A percentile compares a stretch with the other conserved stretches of the same genome.
phyloP scores from a whole-genome alignment of 2,329 filamentous ascomycete genomes.

The Colletotrichum sp. region DNA sequence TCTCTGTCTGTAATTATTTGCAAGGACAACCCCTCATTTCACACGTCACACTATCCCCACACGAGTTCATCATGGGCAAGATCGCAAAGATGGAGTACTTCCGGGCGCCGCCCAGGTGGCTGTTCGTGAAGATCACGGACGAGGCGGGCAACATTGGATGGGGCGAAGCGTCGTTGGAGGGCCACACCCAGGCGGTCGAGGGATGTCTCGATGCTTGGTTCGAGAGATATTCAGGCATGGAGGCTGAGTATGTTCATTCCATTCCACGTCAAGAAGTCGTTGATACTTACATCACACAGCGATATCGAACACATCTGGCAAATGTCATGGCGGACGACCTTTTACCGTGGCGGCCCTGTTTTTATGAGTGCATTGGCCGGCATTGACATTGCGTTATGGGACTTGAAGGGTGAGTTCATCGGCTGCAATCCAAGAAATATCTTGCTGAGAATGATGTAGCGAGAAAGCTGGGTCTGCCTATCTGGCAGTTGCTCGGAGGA shows the following conservation, averaged over 20 bases:
- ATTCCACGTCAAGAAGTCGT: rapidly evolving
- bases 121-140: slow-evolving; percentile 79
- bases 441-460: slow-evolving; percentile 30
- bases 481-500: slow-evolving; percentile 76
- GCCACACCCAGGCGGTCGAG: slow-evolving; percentile 75
- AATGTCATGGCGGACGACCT: slow-evolving; percentile 70
- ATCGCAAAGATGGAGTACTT: slow-evolving; percentile 75
- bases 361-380: slow-evolving; percentile 81
- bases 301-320: slow-evolving; percentile 86
- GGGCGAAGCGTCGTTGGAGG: slow-evolving; percentile 78
- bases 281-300: slow-evolving; percentile 38
- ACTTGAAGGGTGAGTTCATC: slow-evolving; percentile 61
- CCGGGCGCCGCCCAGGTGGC: slow-evolving; percentile 74
- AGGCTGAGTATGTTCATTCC: slow-evolving; percentile 64
- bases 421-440: rapidly evolving
- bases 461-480: slow-evolving; percentile 61
- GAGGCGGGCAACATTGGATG: slow-evolving; percentile 68
- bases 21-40: neutral
- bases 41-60: neutral
- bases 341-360: slow-evolving; percentile 79
- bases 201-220: slow-evolving; percentile 73
- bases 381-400: slow-evolving; percentile 82
- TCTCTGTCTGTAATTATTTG: neutral
- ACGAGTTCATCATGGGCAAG: slow-evolving; percentile 54
- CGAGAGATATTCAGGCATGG: slow-evolving; percentile 65